Evolutionary conservation across 495 filamentous ascomycete species (phyloP).

Genomic region (Podospora conica): DNA sequence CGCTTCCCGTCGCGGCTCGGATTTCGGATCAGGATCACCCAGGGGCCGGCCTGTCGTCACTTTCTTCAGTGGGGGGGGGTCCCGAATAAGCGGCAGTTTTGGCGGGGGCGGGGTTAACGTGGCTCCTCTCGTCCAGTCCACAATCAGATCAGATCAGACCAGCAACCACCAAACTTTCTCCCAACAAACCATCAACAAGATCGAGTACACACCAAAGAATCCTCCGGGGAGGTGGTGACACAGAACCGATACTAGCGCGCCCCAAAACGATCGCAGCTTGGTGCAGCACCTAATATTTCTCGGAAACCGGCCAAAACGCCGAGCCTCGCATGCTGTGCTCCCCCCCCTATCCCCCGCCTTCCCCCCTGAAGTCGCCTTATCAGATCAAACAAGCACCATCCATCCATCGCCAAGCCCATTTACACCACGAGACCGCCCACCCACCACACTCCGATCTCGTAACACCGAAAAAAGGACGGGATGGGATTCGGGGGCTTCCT

Average conservation of each 20-base stretch:
- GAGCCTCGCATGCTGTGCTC: too few species aligned
- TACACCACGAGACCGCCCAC: background rate
- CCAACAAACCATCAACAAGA: background rate
- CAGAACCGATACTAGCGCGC: background rate
- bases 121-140: background rate
- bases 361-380: background rate
- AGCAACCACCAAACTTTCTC: too few species aligned
- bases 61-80: background rate
- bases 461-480: background rate
- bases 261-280: too few species aligned
- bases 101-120: background rate
- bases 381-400: background rate
- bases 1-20: background rate
- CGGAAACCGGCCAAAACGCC: background rate
- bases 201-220: background rate
- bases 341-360: background rate
- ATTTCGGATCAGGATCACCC: background rate
- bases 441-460: background rate
- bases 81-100: background rate
- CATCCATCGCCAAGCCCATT: background rate
- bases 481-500: too few species aligned
- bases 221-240: background rate
- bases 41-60: background rate
- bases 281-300: background rate
- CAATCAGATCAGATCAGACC: background rate